These are phyloP conservation scores for Golubevia pallescens DNA, from an alignment of 1,284 basidiomycete genomes.

Conservation along the genomic window DNA sequence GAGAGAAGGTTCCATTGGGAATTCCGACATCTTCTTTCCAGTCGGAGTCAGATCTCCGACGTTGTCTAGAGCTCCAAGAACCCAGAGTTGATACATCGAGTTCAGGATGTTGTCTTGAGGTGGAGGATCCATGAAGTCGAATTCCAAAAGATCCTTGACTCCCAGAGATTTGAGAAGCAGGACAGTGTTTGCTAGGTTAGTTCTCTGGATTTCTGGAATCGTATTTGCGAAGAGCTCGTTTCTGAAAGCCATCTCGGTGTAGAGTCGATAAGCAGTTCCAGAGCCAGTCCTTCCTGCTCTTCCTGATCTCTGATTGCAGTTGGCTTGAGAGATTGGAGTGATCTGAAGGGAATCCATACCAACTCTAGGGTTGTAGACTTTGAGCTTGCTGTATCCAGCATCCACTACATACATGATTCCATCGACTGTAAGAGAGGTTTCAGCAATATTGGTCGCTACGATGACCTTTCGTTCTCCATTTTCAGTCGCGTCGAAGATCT, in stretches of 20 bases:
- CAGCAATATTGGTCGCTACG: slow-evolving; percentile 98
- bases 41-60: slow-evolving; percentile 91
- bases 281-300: slow-evolving; percentile 90
- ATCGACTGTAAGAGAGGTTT: slow-evolving; percentile 92
- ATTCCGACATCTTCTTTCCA: slow-evolving; percentile 96
- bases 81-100: slow-evolving; percentile 99
- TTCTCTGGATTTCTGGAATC: slow-evolving; percentile 97
- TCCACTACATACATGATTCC: slow-evolving; percentile 98
- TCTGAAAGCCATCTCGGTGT: slow-evolving; percentile 92
- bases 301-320: slow-evolving; percentile 92
- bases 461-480: slow-evolving; percentile 95
- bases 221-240: slow-evolving; percentile 97
- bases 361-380: slow-evolving; percentile 98
- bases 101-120: slow-evolving; percentile 71
- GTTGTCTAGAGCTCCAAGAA: slow-evolving; percentile 94
- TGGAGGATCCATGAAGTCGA: slow-evolving; percentile 99
- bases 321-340: slow-evolving; percentile 92
- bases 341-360: slow-evolving; percentile 99
- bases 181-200: slow-evolving; percentile 95
- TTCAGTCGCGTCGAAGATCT: slow-evolving; percentile 93
- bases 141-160: slow-evolving; percentile 91
- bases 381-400: slow-evolving; percentile 93
- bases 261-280: slow-evolving; percentile 89
- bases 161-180: slow-evolving; percentile 91
- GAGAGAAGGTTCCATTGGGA: slow-evolving; percentile 82